Evolutionary conservation across 768 basidiomycete species (phyloP).

Genomic region (Kwoniella heveanensis): DNA sequence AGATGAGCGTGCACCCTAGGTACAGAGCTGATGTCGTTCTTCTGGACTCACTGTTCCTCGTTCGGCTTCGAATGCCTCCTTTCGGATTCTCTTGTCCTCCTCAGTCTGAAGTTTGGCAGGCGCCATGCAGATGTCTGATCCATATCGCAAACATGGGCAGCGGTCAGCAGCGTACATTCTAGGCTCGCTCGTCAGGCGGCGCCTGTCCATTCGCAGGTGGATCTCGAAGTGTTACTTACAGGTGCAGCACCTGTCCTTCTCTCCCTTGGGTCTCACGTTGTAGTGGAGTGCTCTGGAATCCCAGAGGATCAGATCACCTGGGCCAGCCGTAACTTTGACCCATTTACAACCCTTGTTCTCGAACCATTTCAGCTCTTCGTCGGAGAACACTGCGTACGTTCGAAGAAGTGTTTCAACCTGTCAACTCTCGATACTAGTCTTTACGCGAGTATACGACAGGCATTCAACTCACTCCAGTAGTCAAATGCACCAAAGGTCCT

Average conservation of each 20-base stretch:
- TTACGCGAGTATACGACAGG: no score
- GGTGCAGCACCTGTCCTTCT: constrained; percentile 39
- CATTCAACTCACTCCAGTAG: constrained; percentile 28
- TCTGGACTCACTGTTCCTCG: constrained; percentile 13
- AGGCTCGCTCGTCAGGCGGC: no score
- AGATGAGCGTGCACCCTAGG: not conserved
- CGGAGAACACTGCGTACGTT: constrained; percentile 27
- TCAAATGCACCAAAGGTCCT: constrained; percentile 22
- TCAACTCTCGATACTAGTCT: no score
- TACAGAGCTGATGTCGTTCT: no score
- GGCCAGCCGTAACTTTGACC: constrained; percentile 45
- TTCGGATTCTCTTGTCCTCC: constrained; percentile 32
- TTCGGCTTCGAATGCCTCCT: constrained; percentile 22
- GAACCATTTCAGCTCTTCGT: constrained; percentile 47
- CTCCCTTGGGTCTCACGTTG: constrained; percentile 37
- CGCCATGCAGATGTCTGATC: constrained; percentile 43
- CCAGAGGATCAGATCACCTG: constrained; percentile 54
- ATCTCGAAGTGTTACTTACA: constrained; percentile 23
- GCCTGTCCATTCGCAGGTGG: no score
- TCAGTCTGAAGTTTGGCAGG: constrained; percentile 34
- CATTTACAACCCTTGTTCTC: constrained; percentile 44
- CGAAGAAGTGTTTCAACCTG: no score
- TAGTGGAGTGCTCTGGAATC: constrained; percentile 43
- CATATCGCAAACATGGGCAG: no score
- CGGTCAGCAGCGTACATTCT: no score